Evolutionary conservation across 2,329 filamentous ascomycete genomes (phyloP).

Genomic region (Amauroascus niger): DNA sequence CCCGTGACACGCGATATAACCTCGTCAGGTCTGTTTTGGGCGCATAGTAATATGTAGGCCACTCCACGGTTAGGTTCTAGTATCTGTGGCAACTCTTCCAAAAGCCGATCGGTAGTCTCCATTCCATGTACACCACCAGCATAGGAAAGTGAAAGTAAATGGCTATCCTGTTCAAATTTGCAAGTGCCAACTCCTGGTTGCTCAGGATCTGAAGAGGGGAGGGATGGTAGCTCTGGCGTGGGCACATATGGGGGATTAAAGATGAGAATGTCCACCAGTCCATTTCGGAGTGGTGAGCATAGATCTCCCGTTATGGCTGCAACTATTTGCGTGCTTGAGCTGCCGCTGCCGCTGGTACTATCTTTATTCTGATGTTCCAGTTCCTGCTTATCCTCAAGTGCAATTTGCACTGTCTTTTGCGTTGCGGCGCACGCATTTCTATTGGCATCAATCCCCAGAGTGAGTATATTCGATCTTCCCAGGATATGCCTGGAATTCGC

Average conservation of each 20-base stretch:
- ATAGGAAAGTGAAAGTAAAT: slow-evolving; percentile 75
- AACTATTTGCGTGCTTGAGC: slow-evolving; percentile 45
- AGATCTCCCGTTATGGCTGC: slow-evolving; percentile 64
- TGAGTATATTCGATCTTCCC: slow-evolving; percentile 58
- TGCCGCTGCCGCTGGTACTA: background rate
- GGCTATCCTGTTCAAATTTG: slow-evolving; percentile 68
- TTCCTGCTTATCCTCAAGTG: slow-evolving; percentile 28
- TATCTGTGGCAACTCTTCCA: slow-evolving; percentile 57
- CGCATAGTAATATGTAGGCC: slow-evolving; percentile 81
- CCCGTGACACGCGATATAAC: slow-evolving; percentile 54
- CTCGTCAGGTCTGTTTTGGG: slow-evolving; percentile 73
- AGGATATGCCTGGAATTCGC: slow-evolving; percentile 66
- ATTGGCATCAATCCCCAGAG: slow-evolving; percentile 77
- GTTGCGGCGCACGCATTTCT: slow-evolving; percentile 71
- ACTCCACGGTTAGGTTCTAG: slow-evolving; percentile 59
- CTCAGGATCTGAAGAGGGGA: slow-evolving; percentile 4
- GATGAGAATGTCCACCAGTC: slow-evolving; percentile 68
- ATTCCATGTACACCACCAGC: slow-evolving; percentile 85
- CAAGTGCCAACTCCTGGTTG: slow-evolving; percentile 14
- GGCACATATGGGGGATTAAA: slow-evolving; percentile 98
- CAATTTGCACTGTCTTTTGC: slow-evolving; percentile 52
- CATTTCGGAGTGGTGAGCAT: slow-evolving; percentile 47
- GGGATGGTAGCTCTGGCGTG: slow-evolving; percentile 58
- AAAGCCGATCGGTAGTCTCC: slow-evolving; percentile 76
- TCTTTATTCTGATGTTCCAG: background rate